Base-by-base conservation (phyloP, 2,329 filamentous ascomycete genomes). In the Fusarium zealandicum region DNA sequence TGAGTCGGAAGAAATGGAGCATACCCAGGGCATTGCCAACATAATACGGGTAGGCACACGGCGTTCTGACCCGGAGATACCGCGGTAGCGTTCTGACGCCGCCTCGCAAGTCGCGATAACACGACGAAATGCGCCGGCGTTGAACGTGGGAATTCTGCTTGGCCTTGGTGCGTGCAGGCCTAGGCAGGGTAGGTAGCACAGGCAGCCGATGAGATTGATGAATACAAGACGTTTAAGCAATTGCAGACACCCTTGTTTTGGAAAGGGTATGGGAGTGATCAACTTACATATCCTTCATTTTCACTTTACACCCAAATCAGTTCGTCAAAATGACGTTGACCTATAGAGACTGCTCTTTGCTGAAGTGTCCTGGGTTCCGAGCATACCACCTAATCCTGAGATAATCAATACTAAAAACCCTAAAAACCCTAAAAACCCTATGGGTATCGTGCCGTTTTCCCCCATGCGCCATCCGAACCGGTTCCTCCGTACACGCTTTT, bases 191-290 rank as follows among this genome's bases (percentile, higher is more conserved):
- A 58, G 43, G 53, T 58, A 58, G 54, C 51, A 61, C 51, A 62
- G 45, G 55, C 51, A 64, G 51, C 57, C 59, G 60, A 65, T 40
- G 62, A 67, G 61, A 65, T 64, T 67, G 65, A 67, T 51, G 60
- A 65, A 59, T 51, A 49, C 32, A 56, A 57, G 18, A 51, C 31
- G 11, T 31, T 44, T n/a, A 27, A 27, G 18, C 14, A 30, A 31
- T 13, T 13, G 28, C 28, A n/a, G 12, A 31, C 28, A 13, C 28
- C 13, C 8, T 14, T n/a, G 9, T 25, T 20, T 20, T 20, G 22
- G 22, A 25, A 25, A 8, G 22, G 6, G 22, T 20, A 6, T 20
- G 6, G 20, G 20, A 20, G 20, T 20, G 20, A 20, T 20, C 4
- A 20, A 22, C 20, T 22, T 22, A 7, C 22, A 25, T 25, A 9